These are phyloP conservation scores for Sphaerobolus stellatus DNA, from an alignment of 1,284 basidiomycete genomes.

Conservation along the genomic window DNA sequence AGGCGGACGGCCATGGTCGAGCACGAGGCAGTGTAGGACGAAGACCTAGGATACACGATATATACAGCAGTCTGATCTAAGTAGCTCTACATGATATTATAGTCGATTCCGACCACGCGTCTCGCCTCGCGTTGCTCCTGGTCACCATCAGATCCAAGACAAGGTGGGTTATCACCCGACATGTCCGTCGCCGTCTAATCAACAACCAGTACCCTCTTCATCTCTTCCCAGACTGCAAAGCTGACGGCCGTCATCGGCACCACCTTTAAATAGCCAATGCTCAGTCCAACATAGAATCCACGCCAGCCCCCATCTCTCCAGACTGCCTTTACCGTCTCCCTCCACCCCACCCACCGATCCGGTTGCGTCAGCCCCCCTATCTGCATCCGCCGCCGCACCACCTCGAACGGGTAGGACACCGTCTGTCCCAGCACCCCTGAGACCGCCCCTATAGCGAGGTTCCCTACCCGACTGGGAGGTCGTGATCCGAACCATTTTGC, in stretches of 20 bases:
- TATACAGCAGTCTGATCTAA: no score
- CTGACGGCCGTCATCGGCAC: conserved; percentile 93
- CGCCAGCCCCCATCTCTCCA: conserved; percentile 73
- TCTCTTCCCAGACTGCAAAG: conserved; percentile 75
- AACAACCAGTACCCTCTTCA: conserved; percentile 60
- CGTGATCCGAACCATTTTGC: conserved; percentile 43
- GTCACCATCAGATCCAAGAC: no score
- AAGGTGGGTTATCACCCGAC: no score
- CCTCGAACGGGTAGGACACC: conserved; percentile 94
- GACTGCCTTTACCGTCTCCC: conserved; percentile 72
- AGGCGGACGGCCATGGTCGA: no score
- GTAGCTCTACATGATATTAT: no score
- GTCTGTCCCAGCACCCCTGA: conserved; percentile 90
- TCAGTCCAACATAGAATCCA: conserved; percentile 93
- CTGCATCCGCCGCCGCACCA: conserved; percentile 93
- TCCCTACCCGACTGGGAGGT: conserved; percentile 44
- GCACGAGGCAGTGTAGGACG: no score
- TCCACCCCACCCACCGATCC: conserved; percentile 76
- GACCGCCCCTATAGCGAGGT: conserved; percentile 85
- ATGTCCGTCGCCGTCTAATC: no score
- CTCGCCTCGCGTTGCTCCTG: no score
- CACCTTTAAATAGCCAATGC: conserved; percentile 95
- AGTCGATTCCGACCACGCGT: no score
- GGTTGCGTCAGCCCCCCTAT: conserved; percentile 85
- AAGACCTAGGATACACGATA: no score